phyloP scores from a whole-genome alignment of 768 basidiomycete species.

The Tulasnella sp. region DNA sequence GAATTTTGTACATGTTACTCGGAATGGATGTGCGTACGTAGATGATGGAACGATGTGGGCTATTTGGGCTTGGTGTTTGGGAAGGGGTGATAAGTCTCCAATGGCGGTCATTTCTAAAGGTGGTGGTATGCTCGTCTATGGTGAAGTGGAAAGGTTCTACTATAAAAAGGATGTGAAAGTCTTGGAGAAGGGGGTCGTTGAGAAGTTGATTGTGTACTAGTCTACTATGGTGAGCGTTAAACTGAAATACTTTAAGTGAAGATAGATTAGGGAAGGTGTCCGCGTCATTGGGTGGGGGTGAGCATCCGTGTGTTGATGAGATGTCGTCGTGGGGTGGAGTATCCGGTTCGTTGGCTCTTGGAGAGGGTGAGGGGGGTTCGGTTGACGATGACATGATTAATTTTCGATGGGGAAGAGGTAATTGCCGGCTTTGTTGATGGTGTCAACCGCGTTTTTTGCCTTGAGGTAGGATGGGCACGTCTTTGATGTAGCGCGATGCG shows the following conservation, averaged over 20 bases:
- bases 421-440: too few relatives aligned
- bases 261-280: too few relatives aligned
- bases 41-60: constrained; percentile 2
- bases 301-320: too few relatives aligned
- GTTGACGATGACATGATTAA: too few relatives aligned
- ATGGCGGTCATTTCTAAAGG: background rate
- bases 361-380: background rate
- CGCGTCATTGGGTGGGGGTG: too few relatives aligned
- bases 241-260: background rate
- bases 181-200: background rate
- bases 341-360: too few relatives aligned
- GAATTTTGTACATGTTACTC: background rate
- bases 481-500: background rate
- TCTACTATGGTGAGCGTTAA: background rate
- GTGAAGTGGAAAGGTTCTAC: constrained; percentile 8
- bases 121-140: background rate
- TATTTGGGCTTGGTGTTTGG: background rate
- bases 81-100: background rate
- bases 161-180: constrained; percentile 14
- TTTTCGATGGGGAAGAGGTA: too few relatives aligned
- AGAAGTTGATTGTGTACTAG: constrained; percentile 6
- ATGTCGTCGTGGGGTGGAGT: too few relatives aligned
- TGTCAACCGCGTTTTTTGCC: too few relatives aligned
- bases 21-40: background rate
- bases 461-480: too few relatives aligned